These are phyloP conservation scores for Astrothelium subdiscretum DNA, from an alignment of 495 filamentous ascomycete species.

Conservation along the genomic window DNA sequence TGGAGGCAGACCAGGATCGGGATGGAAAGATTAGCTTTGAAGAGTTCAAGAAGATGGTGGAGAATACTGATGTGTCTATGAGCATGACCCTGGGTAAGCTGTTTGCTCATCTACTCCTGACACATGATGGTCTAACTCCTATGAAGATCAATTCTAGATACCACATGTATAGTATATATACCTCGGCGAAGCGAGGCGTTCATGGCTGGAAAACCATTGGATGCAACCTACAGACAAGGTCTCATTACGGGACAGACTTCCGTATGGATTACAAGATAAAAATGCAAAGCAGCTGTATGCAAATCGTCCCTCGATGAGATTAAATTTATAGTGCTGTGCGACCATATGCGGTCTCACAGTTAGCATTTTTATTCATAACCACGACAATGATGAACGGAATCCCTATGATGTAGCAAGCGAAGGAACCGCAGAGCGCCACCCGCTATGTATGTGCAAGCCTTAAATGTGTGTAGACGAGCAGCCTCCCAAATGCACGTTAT, in stretches of 20 bases:
- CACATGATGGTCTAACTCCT: background rate
- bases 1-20: slow-evolving; percentile 93
- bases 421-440: background rate
- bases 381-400: background rate
- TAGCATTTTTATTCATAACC: background rate
- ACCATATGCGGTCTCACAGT: background rate
- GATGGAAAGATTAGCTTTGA: slow-evolving; percentile 99
- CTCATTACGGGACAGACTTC: background rate
- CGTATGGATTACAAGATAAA: background rate
- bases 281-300: background rate
- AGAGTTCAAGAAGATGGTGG: slow-evolving; percentile 98
- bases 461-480: background rate
- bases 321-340: background rate
- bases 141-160: slow-evolving; percentile 4
- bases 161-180: slow-evolving; percentile 4
- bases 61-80: slow-evolving; percentile 93
- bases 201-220: background rate
- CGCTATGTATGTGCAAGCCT: background rate
- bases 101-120: background rate
- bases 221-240: background rate
- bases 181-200: background rate
- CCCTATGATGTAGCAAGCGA: background rate
- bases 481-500: background rate
- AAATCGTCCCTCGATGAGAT: background rate
- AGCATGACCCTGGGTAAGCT: slow-evolving; percentile 92